phyloP scores from a whole-genome alignment of 2,329 filamentous ascomycete species.

The Botrytis galanthina region DNA sequence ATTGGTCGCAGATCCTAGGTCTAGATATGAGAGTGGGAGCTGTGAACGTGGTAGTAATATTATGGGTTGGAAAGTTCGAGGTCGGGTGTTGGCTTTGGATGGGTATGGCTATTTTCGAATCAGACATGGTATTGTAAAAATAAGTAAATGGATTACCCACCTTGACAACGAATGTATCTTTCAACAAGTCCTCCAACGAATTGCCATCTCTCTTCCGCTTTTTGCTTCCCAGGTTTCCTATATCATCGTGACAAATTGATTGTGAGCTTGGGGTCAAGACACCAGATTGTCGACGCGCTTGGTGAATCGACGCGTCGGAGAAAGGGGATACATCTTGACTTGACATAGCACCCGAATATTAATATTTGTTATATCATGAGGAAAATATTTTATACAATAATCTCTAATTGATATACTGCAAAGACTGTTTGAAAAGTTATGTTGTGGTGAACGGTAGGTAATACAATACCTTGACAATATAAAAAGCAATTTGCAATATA shows the following conservation, averaged over 20 bases:
- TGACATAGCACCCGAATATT: constrained; percentile 38
- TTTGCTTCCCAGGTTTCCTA: constrained; percentile 25
- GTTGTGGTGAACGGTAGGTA: constrained; percentile 1
- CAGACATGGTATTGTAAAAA: constrained; percentile 19
- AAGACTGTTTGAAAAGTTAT: constrained; percentile 10
- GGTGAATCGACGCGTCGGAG: constrained; percentile 33
- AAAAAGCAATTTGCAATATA: neutral
- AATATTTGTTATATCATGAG: constrained; percentile 35
- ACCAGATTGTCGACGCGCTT: constrained; percentile 33
- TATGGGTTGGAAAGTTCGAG: constrained; percentile 56
- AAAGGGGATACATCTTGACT: constrained; percentile 32
- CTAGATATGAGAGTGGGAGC: constrained; percentile 60
- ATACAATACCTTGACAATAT: neutral
- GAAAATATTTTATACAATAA: constrained; percentile 25
- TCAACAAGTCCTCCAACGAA: constrained; percentile 37
- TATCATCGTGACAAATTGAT: constrained; percentile 30
- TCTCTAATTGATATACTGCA: constrained; percentile 18
- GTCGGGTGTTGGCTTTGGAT: constrained; percentile 50
- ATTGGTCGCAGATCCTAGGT: constrained; percentile 51
- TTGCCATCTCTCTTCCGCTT: constrained; percentile 40
- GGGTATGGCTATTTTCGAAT: constrained; percentile 52
- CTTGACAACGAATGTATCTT: constrained; percentile 39
- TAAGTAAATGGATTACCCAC: constrained; percentile 28
- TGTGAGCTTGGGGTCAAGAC: constrained; percentile 37
- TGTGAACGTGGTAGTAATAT: constrained; percentile 61